These are phyloP conservation scores for Zymoseptoria passerinii DNA, from an alignment of 2,329 filamentous ascomycete species.

Conservation along the genomic window DNA sequence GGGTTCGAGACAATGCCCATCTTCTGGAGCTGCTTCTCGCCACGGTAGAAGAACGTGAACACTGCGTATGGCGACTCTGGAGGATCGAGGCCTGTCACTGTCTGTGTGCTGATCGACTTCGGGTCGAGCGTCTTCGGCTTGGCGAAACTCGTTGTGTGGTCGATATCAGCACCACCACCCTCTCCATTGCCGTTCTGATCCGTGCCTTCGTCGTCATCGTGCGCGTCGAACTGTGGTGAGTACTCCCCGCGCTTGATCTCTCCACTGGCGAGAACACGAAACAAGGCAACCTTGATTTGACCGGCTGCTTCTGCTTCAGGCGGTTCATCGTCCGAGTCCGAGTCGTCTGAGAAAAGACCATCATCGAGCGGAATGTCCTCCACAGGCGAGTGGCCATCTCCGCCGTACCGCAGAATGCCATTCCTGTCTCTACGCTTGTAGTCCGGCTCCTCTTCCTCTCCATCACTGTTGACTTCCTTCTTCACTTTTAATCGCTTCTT, in stretches of 20 bases:
- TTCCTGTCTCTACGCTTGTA: constrained; percentile 35
- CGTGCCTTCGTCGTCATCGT: constrained; percentile 77
- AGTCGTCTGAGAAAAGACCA: constrained; percentile 55
- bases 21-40: constrained; percentile 89
- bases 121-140: constrained; percentile 94
- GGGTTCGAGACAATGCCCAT: constrained; percentile 75
- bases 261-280: constrained; percentile 86
- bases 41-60: constrained; percentile 96
- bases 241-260: constrained; percentile 98
- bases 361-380: constrained; percentile 64
- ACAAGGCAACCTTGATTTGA: constrained; percentile 96
- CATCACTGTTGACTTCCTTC: constrained; percentile 43
- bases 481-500: constrained; percentile 65
- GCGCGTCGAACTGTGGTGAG: constrained; percentile 92
- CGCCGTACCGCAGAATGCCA: constrained; percentile 69
- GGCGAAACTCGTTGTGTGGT: constrained; percentile 95
- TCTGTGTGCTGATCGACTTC: constrained; percentile 96
- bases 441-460: constrained; percentile 36
- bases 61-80: constrained; percentile 93
- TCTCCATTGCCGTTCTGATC: constrained; percentile 46
- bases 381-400: constrained; percentile 64
- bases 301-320: constrained; percentile 84
- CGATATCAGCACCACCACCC: constrained; percentile 72
- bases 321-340: constrained; percentile 70
- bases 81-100: constrained; percentile 94